Conservation (phyloP, 495 filamentous ascomycete species). For the Hypoxylon trugodes region DNA sequence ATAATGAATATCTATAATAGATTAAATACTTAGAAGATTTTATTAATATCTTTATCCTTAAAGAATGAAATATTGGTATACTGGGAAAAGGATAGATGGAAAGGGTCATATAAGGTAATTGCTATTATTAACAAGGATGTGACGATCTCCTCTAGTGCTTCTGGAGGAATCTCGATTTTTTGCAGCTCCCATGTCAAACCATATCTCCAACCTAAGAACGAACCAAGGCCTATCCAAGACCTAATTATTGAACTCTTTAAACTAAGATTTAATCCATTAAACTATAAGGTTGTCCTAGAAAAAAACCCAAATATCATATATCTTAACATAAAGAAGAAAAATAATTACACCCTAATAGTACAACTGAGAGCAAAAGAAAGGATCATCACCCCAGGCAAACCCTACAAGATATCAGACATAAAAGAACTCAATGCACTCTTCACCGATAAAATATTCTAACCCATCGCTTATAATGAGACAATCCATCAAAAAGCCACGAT, state of each 20-base stretch:
- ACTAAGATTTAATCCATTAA: not conserved
- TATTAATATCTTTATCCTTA: no score
- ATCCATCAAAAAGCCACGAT: not conserved
- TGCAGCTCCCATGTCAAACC: conserved; percentile 1
- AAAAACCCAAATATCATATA: not conserved
- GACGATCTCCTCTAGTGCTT: not conserved
- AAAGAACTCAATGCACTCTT: not conserved
- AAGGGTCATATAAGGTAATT: conserved; percentile 12
- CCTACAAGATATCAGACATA: not conserved
- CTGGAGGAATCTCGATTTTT: not conserved
- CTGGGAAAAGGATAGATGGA: conserved; percentile 20
- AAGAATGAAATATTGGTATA: conserved; percentile 26
- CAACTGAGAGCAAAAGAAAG: not conserved
- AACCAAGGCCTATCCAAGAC: not conserved
- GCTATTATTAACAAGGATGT: conserved; percentile 3
- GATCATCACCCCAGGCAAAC: not conserved
- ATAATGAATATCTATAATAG: no score
- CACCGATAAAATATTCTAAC: not conserved
- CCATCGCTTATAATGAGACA: not conserved
- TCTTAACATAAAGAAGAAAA: not conserved
- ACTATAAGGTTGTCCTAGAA: not conserved
- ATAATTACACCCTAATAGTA: not conserved
- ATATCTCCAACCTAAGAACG: not conserved
- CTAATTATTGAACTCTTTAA: not conserved
- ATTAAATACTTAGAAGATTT: no score